Evolutionary conservation across 1,284 basidiomycete genomes (phyloP).

Genomic region (Puccinia triticina): DNA sequence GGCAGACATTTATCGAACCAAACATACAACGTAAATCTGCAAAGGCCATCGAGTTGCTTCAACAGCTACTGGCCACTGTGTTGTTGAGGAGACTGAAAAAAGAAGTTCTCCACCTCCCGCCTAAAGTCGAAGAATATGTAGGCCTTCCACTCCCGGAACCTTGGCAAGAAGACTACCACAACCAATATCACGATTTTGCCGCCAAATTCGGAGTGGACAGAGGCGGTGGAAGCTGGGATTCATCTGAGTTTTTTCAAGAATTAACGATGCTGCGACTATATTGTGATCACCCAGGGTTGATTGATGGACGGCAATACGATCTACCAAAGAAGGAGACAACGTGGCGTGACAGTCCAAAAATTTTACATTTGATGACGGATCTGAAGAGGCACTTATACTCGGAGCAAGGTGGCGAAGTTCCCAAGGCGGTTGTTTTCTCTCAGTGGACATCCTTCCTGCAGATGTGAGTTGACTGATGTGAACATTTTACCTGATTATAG

Average conservation of each 20-base stretch:
- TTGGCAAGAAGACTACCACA: neutral
- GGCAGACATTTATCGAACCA: neutral
- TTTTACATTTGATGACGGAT: neutral
- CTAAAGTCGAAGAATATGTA: neutral
- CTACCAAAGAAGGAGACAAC: neutral
- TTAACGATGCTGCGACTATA: neutral
- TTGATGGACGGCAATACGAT: neutral
- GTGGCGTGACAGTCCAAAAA: neutral
- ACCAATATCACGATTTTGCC: neutral
- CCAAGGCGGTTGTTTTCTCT: neutral
- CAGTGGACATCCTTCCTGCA: neutral
- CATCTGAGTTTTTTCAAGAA: neutral
- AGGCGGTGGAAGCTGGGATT: neutral
- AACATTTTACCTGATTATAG: too few species aligned
- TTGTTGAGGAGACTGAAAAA: constrained; percentile 3
- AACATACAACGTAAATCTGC: neutral
- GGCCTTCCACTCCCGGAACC: neutral
- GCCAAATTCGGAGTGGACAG: neutral
- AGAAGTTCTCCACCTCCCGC: neutral
- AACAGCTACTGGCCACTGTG: too few species aligned
- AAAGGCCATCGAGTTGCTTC: neutral
- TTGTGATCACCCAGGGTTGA: constrained; percentile 2
- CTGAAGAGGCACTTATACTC: neutral
- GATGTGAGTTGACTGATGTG: too few species aligned
- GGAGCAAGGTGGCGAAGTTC: neutral